phyloP scores from a whole-genome alignment of 2,329 filamentous ascomycete genomes.

The Colletotrichum viniferum region DNA sequence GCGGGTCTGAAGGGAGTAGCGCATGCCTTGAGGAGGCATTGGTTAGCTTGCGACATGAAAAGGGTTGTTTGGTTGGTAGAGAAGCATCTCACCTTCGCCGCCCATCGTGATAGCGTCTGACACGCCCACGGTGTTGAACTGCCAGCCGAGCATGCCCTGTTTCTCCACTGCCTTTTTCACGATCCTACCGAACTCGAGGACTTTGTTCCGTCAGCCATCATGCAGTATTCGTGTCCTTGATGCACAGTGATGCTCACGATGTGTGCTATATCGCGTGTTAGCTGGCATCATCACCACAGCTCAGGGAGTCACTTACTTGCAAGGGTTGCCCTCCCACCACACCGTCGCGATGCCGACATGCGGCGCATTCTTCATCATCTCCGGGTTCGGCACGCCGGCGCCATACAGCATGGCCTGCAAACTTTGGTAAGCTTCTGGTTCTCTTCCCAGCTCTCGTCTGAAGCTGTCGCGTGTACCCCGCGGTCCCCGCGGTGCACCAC shows the following conservation, averaged over 20 bases:
- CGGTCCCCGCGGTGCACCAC: conserved; percentile 6
- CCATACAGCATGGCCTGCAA: conserved; percentile 90
- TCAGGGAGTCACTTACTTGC: conserved; percentile 70
- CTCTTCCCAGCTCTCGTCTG: not conserved
- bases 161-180: conserved; percentile 83
- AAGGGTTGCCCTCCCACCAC: conserved; percentile 98
- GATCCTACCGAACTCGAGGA: conserved; percentile 85
- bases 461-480: not conserved
- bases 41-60: not conserved
- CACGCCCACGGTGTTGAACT: conserved; percentile 89
- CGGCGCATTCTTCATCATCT: conserved; percentile 87
- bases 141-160: conserved; percentile 90
- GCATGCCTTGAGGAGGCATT: conserved; percentile 69
- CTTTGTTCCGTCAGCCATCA: conserved; percentile 42
- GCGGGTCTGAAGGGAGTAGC: conserved; percentile 87
- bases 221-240: not conserved
- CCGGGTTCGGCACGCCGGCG: conserved; percentile 81
- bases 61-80: not conserved
- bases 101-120: conserved; percentile 97
- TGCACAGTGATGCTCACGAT: conserved; percentile 35
- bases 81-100: conserved; percentile 67
- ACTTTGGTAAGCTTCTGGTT: not conserved
- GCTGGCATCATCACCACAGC: not conserved
- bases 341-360: conserved; percentile 91
- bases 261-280: conserved; percentile 34